Evolutionary conservation across 2,329 filamentous ascomycete species (phyloP), one percentile per base, ranked within the genome.

Genomic region (Pseudofabraea citricarpa): DNA sequence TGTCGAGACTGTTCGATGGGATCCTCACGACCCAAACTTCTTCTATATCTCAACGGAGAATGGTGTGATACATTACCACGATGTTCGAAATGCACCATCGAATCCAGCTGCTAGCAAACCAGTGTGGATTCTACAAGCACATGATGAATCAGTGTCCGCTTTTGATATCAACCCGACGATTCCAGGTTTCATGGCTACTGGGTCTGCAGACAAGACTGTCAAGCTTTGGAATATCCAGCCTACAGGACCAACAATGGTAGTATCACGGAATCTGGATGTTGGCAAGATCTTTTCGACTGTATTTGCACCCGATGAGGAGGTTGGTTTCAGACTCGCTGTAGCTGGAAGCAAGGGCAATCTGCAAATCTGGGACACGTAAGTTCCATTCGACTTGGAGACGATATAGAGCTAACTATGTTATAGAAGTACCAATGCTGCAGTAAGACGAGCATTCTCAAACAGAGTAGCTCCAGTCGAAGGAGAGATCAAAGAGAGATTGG

Each of bases 11-110:
- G 82, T 97, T 27, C 78, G 81, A 55, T 98, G 93, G 91, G 87
- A 98, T 67, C 86, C 89, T 13, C 91, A 97, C 64, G 83, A 96
- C 64, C 72, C 83, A 5, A 94, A 96, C 74, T 90, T 78, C 73
- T 98, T 98, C 72, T 98, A 87, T 67, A 87, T 94, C 45, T 90
- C 90, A 10, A 98, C 93, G 4, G 93, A 98, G 64, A 86, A 80
- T 56, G 93, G 93, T 36, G 79, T 91, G 51, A 79, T 98, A 47
- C 91, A 97, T 71, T 93, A 90, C 68, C 89, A 94, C 67, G 93
- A 98, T 61, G 74, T 85, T 31, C 83, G 93, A 38, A 85, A 81
- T 45, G 79, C 86, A 12, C 87, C 89, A 16, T 69, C 84, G 7
- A 80, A 79, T 41, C 87, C 89, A 0, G 75, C 81, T 38, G 73